Conservation (phyloP, 2,329 filamentous ascomycete genomes). For the Coniochaeta sp. region DNA sequence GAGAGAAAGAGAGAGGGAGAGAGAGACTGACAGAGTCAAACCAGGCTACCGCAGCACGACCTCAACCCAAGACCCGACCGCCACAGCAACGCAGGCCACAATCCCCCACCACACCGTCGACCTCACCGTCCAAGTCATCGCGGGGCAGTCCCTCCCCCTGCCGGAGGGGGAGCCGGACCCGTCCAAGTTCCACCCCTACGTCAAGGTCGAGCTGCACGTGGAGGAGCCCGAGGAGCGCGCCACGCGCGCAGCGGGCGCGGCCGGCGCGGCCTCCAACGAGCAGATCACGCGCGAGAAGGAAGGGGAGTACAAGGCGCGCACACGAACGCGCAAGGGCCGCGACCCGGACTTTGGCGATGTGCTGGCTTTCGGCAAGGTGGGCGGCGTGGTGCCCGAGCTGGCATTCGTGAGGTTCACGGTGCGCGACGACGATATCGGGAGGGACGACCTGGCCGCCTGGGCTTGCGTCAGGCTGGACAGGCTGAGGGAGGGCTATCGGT, state of each 20-base stretch:
- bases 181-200: slow-evolving; percentile 65
- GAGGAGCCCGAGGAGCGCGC: slow-evolving; percentile 48
- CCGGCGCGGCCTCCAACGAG: slow-evolving; percentile 24
- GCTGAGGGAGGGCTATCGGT: slow-evolving; percentile 65
- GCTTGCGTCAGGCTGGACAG: slow-evolving; percentile 81
- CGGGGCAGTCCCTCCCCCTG: slow-evolving; percentile 68
- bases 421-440: slow-evolving; percentile 75
- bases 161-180: slow-evolving; percentile 43
- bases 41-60: slow-evolving; percentile 32
- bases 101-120: slow-evolving; percentile 49
- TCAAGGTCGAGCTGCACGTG: slow-evolving; percentile 79
- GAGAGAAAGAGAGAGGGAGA: no score
- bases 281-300: slow-evolving; percentile 47
- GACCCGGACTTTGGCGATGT: slow-evolving; percentile 57
- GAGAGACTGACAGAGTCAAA: not conserved
- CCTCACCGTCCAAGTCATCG: slow-evolving; percentile 66
- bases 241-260: slow-evolving; percentile 31
- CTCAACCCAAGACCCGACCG: slow-evolving; percentile 20
- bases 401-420: slow-evolving; percentile 78
- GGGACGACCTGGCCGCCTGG: slow-evolving; percentile 79
- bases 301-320: slow-evolving; percentile 46
- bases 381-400: slow-evolving; percentile 58
- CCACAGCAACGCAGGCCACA: slow-evolving; percentile 9
- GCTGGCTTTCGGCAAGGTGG: slow-evolving; percentile 47
- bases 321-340: slow-evolving; percentile 48